phyloP scores from a whole-genome alignment of 2,329 filamentous ascomycete species.

The Trichoderma atrobrunneum region DNA sequence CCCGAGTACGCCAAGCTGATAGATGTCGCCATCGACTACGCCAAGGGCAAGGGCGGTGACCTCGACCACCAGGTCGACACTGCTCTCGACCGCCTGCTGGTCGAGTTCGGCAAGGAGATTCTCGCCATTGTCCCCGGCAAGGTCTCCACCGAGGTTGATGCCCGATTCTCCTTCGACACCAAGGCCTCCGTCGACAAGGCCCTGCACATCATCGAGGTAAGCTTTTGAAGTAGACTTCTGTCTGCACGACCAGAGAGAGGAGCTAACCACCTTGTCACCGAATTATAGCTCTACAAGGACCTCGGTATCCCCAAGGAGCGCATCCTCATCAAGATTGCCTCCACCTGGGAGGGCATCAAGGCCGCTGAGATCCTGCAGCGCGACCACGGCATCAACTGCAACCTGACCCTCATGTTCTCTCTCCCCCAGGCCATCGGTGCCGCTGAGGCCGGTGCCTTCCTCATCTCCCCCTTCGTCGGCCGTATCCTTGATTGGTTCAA shows the following conservation, averaged over 20 bases:
- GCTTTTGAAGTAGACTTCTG: constrained; percentile 28
- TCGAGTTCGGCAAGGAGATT: constrained; percentile 98
- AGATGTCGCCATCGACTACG: constrained; percentile 78
- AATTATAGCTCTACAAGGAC: constrained; percentile 81
- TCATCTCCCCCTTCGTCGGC: constrained; percentile 98
- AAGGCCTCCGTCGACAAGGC: constrained; percentile 92
- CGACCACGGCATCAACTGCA: constrained; percentile 95
- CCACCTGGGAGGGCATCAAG: constrained; percentile 99
- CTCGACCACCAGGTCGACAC: constrained; percentile 82
- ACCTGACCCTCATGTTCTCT: constrained; percentile 99
- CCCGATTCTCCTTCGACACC: constrained; percentile 91
- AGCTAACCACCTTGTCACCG: constrained; percentile 9
- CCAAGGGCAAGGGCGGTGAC: constrained; percentile 69
- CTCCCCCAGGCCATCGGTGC: constrained; percentile 89
- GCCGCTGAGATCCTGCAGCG: constrained; percentile 94
- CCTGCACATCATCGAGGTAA: constrained; percentile 90
- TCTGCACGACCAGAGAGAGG: neutral
- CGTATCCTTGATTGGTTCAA: constrained; percentile 99
- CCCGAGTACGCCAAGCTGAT: constrained; percentile 91
- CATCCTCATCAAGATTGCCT: constrained; percentile 97
- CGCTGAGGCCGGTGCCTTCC: constrained; percentile 91
- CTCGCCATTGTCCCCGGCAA: constrained; percentile 95
- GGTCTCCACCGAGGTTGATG: constrained; percentile 98
- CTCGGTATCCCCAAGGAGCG: constrained; percentile 90
- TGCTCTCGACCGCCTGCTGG: constrained; percentile 88